Evolutionary conservation across 2,329 filamentous ascomycete species (phyloP).

Genomic region (Emericellopsis atlantica): DNA sequence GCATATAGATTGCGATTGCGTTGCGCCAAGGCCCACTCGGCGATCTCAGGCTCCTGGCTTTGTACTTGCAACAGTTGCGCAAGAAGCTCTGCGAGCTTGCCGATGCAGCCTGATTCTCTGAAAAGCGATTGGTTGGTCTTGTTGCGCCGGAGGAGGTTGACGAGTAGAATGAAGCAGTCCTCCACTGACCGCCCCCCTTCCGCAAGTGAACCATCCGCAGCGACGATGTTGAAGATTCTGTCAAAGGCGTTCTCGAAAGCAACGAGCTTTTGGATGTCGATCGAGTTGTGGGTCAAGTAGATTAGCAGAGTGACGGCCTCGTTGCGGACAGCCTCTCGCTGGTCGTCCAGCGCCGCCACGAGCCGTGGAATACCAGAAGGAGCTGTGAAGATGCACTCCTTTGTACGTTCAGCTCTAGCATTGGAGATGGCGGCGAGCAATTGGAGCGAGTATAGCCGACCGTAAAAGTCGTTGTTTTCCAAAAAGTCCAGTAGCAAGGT

Average conservation of each 20-base stretch:
- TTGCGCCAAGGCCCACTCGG: slow-evolving; percentile 64
- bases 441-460: slow-evolving; percentile 81
- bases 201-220: slow-evolving; percentile 65
- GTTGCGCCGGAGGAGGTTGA: slow-evolving; percentile 80
- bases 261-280: slow-evolving; percentile 87
- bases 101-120: slow-evolving; percentile 75
- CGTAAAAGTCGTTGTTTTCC: slow-evolving; percentile 79
- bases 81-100: slow-evolving; percentile 58
- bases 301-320: slow-evolving; percentile 80
- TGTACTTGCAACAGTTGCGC: slow-evolving; percentile 41
- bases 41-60: slow-evolving; percentile 43
- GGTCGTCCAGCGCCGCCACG: slow-evolving; percentile 73
- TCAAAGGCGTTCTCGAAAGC: slow-evolving; percentile 94
- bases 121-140: slow-evolving; percentile 89
- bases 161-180: slow-evolving; percentile 82
- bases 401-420: slow-evolving; percentile 79
- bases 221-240: slow-evolving; percentile 69
- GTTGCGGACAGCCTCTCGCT: slow-evolving; percentile 75
- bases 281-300: slow-evolving; percentile 72
- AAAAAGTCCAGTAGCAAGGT: slow-evolving; percentile 81
- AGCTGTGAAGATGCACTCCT: slow-evolving; percentile 86
- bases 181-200: slow-evolving; percentile 82
- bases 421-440: slow-evolving; percentile 76
- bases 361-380: slow-evolving; percentile 80
- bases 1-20: slow-evolving; percentile 88